Evolutionary conservation across 2,329 filamentous ascomycete genomes (phyloP).

Genomic region (Sclerotiophoma versabilis): DNA sequence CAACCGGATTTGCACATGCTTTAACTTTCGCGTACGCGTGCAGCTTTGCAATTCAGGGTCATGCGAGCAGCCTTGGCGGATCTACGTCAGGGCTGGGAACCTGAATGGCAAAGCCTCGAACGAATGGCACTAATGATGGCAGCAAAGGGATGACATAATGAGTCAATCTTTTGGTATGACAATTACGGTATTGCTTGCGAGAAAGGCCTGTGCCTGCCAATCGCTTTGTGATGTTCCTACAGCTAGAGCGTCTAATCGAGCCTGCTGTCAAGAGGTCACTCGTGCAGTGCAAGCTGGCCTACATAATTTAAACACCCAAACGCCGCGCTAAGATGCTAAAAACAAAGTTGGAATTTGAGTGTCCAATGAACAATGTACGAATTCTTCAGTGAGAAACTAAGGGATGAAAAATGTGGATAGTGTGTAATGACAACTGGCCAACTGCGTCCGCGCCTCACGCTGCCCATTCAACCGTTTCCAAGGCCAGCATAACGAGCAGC

Average conservation of each 20-base stretch:
- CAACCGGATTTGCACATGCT: conserved; percentile 13
- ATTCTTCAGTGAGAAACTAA: background rate
- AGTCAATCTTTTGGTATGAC: background rate
- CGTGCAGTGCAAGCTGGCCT: background rate
- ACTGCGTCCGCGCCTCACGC: conserved; percentile 7
- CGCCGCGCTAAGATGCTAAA: conserved; percentile 21
- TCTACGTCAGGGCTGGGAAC: conserved; percentile 30
- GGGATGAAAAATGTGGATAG: background rate
- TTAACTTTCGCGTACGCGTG: conserved; percentile 9
- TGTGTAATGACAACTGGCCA: background rate
- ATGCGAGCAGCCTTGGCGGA: conserved; percentile 20
- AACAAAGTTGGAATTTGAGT: background rate
- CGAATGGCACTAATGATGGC: conserved; percentile 4
- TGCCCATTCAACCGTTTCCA: conserved; percentile 96
- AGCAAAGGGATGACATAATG: background rate
- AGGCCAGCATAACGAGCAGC: conserved; percentile 77
- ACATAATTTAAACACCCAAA: conserved; percentile 1
- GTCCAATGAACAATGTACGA: background rate
- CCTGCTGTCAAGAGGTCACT: background rate
- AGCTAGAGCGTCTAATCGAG: background rate
- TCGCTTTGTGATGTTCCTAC: background rate
- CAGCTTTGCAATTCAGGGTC: conserved; percentile 15
- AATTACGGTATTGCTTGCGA: conserved; percentile 4
- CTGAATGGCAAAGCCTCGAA: conserved; percentile 13
- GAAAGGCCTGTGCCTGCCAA: background rate